Evolutionary conservation across 2,329 filamentous ascomycete genomes (phyloP).

Genomic region (Penicillium sp.): DNA sequence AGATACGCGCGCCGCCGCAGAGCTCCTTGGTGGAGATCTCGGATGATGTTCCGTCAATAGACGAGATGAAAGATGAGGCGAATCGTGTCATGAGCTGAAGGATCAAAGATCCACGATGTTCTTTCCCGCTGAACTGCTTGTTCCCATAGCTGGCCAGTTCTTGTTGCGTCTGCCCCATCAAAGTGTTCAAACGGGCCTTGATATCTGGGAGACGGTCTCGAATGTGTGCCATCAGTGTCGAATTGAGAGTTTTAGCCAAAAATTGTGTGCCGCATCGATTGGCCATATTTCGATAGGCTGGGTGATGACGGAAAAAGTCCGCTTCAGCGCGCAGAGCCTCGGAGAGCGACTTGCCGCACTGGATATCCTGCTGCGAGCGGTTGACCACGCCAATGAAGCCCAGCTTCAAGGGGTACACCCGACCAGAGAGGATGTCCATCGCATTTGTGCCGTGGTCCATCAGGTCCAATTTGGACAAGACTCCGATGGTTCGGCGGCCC

Average conservation of each 20-base stretch:
- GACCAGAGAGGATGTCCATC: conserved; percentile 91
- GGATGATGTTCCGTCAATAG: conserved; percentile 95
- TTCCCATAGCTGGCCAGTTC: conserved; percentile 97
- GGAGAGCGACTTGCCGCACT: conserved; percentile 87
- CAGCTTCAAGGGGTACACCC: conserved; percentile 92
- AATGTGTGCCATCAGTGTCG: conserved; percentile 92
- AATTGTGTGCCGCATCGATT: conserved; percentile 89
- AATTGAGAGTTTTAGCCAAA: conserved; percentile 88
- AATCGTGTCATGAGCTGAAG: conserved; percentile 98
- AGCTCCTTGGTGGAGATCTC: conserved; percentile 98
- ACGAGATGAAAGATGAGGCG: conserved; percentile 94
- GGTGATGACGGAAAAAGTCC: conserved; percentile 96
- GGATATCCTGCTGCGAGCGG: conserved; percentile 95
- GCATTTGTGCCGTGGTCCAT: conserved; percentile 99
- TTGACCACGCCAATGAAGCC: conserved; percentile 98
- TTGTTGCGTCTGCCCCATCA: conserved; percentile 99
- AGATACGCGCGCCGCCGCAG: conserved; percentile 88
- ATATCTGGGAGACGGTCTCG: conserved; percentile 94
- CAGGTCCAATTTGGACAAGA: conserved; percentile 91
- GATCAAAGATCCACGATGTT: conserved; percentile 90
- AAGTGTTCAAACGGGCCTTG: conserved; percentile 91
- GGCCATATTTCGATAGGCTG: conserved; percentile 94
- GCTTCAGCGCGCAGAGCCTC: conserved; percentile 84
- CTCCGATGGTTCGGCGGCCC: conserved; percentile 89
- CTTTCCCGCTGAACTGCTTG: conserved; percentile 94